Conservation (phyloP, 225 moss, liverwort and hornwort species). For the Sphagnum contortum region DNA sequence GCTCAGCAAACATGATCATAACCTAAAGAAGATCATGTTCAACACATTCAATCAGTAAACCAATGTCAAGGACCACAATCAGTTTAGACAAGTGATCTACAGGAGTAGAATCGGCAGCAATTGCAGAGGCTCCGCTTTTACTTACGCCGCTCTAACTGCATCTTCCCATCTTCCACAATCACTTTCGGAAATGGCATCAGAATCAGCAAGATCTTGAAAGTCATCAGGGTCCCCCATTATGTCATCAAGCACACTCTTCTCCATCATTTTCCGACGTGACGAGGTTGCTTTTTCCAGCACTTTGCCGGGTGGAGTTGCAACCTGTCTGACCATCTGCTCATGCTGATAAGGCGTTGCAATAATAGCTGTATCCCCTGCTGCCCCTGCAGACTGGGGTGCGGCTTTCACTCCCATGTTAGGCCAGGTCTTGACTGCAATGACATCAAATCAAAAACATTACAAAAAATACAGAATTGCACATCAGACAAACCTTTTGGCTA, state of each 20-base stretch:
- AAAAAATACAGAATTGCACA: too few species aligned
- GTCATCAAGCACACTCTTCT: slow-evolving; percentile 86
- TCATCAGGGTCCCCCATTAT: slow-evolving; percentile 98
- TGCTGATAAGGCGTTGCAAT: slow-evolving; percentile 24
- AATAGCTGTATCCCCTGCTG: slow-evolving; percentile 19
- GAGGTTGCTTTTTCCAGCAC: slow-evolving; percentile 43
- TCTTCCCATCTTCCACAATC: slow-evolving; percentile 76
- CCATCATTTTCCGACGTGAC: slow-evolving; percentile 57
- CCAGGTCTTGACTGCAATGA: too few species aligned
- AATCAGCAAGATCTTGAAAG: slow-evolving; percentile 87
- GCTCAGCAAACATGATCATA: slow-evolving; percentile 53
- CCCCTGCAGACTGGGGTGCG: slow-evolving; percentile 23
- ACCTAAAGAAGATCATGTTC: slow-evolving; percentile 54
- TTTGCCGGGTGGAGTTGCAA: slow-evolving; percentile 23
- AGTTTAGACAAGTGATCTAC: slow-evolving; percentile 25
- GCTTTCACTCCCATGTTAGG: slow-evolving; percentile 58
- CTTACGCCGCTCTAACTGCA: slow-evolving; percentile 98
- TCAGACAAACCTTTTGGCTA: too few species aligned
- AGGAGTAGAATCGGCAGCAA: slow-evolving; percentile 57
- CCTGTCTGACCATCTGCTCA: slow-evolving; percentile 18
- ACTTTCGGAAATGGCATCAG: slow-evolving; percentile 62
- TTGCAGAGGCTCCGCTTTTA: slow-evolving; percentile 78
- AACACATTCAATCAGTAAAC: slow-evolving; percentile 66
- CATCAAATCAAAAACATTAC: too few species aligned
- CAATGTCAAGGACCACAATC: slow-evolving; percentile 63